These are phyloP conservation scores for Aspergillus incahuasiensis DNA, from an alignment of 495 filamentous ascomycete species.

Conservation along the genomic window DNA sequence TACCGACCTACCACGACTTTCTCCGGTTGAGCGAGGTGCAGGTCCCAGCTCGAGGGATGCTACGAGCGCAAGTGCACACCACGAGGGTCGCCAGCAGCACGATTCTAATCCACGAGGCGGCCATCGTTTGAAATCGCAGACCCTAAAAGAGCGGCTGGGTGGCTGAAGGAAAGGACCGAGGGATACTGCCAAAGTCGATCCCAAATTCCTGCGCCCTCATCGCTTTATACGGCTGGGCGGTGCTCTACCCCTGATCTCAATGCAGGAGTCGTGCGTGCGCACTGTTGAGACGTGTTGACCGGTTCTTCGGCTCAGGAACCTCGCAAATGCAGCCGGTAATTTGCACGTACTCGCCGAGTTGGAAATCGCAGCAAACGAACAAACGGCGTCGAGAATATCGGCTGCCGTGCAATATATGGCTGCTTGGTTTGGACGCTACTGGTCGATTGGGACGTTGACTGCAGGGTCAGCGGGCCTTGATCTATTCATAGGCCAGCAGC, in stretches of 20 bases:
- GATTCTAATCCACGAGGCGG: background rate
- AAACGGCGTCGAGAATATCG: background rate
- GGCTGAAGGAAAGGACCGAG: background rate
- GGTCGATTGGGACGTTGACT: background rate
- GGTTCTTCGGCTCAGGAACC: background rate
- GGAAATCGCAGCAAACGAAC: background rate
- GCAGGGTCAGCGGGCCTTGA: background rate
- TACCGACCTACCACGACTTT: constrained; percentile 6
- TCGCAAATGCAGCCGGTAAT: background rate
- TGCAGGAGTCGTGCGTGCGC: background rate
- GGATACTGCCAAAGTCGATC: background rate
- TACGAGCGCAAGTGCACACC: background rate
- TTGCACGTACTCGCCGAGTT: background rate
- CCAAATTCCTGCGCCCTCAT: too few species aligned
- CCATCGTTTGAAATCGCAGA: background rate
- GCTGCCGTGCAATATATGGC: background rate
- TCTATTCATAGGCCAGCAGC: background rate
- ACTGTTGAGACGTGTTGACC: background rate
- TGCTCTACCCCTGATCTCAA: background rate
- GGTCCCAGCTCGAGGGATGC: background rate
- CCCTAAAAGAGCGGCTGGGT: background rate
- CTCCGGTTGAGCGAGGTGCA: constrained; percentile 4
- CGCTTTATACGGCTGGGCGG: background rate
- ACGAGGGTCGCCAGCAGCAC: background rate
- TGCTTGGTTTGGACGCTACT: background rate